These are phyloP conservation scores for Solanum lignicaule DNA, from an alignment of 257 asterid species.

Conservation along the genomic window DNA sequence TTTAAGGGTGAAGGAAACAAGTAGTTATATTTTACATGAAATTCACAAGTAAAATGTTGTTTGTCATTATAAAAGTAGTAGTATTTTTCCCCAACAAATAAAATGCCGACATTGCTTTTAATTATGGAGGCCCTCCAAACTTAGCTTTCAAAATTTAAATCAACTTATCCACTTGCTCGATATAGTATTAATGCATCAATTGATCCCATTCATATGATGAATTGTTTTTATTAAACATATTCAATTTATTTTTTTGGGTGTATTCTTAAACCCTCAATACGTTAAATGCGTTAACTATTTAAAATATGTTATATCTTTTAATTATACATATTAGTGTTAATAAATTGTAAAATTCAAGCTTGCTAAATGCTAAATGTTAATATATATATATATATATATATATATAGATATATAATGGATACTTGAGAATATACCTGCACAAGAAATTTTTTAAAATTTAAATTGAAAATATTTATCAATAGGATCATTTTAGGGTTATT, in stretches of 20 bases:
- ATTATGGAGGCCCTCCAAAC: not conserved
- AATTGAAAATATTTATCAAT: too few relatives aligned
- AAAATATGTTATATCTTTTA: not conserved
- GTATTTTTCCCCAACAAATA: not conserved
- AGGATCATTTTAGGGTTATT: not conserved
- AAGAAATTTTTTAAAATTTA: too few relatives aligned
- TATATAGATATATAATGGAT: too few relatives aligned
- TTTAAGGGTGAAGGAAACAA: not conserved
- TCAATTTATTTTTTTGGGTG: too few relatives aligned
- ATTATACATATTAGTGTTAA: not conserved
- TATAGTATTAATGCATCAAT: not conserved
- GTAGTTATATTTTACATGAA: not conserved
- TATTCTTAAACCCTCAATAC: too few relatives aligned
- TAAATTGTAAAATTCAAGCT: not conserved
- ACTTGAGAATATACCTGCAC: not conserved
- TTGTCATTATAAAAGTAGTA: not conserved
- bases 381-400: too few relatives aligned
- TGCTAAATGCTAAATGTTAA: not conserved
- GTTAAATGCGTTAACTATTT: not conserved
- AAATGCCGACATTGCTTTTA: not conserved
- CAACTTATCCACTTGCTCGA: not conserved
- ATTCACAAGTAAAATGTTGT: not conserved
- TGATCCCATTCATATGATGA: too few relatives aligned
- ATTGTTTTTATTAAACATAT: not conserved
- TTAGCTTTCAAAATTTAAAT: not conserved